Conservation (phyloP, 2,329 filamentous ascomycete species). For the Sporothrix inflata region DNA sequence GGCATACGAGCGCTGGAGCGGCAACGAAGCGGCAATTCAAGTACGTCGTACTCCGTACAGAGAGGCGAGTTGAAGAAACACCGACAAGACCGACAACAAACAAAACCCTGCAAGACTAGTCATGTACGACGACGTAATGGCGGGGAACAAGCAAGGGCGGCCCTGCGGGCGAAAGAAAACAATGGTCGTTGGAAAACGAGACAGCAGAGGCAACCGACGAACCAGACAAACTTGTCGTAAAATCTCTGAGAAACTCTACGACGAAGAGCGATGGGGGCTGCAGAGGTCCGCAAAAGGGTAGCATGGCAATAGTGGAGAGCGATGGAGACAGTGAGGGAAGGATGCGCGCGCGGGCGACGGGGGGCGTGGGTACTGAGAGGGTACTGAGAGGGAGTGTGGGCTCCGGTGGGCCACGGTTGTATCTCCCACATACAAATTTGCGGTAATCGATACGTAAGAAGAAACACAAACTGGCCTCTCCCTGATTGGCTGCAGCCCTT, state of each 20-base stretch:
- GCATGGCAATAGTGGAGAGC: neutral
- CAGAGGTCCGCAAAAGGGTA: neutral
- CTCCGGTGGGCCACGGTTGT: neutral
- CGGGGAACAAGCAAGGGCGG: neutral
- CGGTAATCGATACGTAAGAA: slow-evolving; percentile 20
- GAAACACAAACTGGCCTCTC: neutral
- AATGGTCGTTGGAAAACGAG: neutral
- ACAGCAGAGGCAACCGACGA: neutral
- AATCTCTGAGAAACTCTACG: neutral
- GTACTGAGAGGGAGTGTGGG: neutral
- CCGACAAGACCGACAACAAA: neutral
- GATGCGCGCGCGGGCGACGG: neutral
- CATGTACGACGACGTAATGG: slow-evolving; percentile 27
- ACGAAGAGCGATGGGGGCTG: neutral
- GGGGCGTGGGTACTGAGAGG: neutral
- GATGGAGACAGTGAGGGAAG: too few relatives aligned
- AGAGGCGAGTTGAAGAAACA: too few relatives aligned
- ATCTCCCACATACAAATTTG: slow-evolving; percentile 20
- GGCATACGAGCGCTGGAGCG: neutral
- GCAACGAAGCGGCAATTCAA: neutral
- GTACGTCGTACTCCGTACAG: too few relatives aligned
- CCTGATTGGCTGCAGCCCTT: slow-evolving; percentile 4
- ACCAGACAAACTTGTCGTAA: neutral
- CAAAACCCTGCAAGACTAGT: neutral
- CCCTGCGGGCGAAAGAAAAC: neutral